Percentiles rank a stretch among this genome's conserved stretches.
phyloP scores from a whole-genome alignment of 1,284 basidiomycete genomes.

The Ustilago esculenta region DNA sequence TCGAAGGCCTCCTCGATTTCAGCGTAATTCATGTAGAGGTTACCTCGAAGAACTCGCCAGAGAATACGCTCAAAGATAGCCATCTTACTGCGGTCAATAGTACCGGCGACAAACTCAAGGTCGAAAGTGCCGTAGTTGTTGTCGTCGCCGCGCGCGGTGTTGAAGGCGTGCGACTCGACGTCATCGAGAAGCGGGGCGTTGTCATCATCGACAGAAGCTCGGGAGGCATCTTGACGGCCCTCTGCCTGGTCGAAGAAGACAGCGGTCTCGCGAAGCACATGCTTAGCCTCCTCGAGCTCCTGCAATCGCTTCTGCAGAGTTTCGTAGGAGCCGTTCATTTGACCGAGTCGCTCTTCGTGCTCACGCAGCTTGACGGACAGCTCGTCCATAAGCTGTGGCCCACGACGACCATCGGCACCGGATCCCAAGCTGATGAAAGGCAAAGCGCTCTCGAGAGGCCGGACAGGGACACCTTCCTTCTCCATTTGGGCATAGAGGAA shows the following conservation, averaged over 20 bases:
- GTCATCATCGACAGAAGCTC: constrained; percentile 83
- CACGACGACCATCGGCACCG: constrained; percentile 72
- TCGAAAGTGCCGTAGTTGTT: constrained; percentile 73
- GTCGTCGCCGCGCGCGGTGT: constrained; percentile 69
- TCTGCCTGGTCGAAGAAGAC: constrained; percentile 95
- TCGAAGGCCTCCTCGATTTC: constrained; percentile 94
- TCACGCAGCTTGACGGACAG: constrained; percentile 86
- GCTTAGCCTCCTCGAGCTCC: constrained; percentile 86
- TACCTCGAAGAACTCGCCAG: constrained; percentile 97
- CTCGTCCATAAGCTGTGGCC: constrained; percentile 92
- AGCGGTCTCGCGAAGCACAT: constrained; percentile 93
- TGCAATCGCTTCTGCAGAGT: constrained; percentile 84
- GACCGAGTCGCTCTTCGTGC: constrained; percentile 83
- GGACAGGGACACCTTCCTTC: constrained; percentile 79
- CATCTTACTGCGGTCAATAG: constrained; percentile 90
- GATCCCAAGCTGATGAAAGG: constrained; percentile 57
- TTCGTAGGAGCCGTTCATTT: constrained; percentile 96
- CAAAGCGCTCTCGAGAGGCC: constrained; percentile 67
- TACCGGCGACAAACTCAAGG: constrained; percentile 89
- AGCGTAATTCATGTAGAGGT: constrained; percentile 97
- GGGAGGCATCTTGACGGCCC: constrained; percentile 79
- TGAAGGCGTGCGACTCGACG: constrained; percentile 74
- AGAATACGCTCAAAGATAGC: constrained; percentile 96
- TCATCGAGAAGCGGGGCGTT: constrained; percentile 88
- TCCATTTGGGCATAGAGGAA: constrained; percentile 89